Percentiles rank a stretch among this genome's conserved stretches.
Evolutionary conservation across 2,329 filamentous ascomycete species (phyloP).

Genomic region (Sordariomycetes sp.): DNA sequence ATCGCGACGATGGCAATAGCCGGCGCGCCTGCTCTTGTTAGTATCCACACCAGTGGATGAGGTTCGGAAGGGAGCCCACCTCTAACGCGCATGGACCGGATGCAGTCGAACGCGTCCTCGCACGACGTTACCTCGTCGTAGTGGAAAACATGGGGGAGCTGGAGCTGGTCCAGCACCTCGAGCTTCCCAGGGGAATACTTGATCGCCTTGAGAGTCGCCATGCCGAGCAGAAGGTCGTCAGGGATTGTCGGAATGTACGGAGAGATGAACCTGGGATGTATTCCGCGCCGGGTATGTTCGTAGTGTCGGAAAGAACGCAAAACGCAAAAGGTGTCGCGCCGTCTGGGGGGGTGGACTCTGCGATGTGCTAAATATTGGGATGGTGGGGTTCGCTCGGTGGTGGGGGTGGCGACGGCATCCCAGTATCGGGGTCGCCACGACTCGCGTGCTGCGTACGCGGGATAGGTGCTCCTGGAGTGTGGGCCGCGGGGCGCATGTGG

Average conservation of each 20-base stretch:
- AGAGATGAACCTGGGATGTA: neutral
- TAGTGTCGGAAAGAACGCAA: neutral
- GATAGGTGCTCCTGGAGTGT: neutral
- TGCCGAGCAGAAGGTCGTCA: conserved; percentile 11
- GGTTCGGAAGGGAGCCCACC: conserved; percentile 18
- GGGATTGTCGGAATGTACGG: neutral
- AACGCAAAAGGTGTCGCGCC: neutral
- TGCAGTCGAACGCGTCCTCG: conserved; percentile 70
- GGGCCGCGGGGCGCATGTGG: neutral
- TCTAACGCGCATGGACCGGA: conserved; percentile 65
- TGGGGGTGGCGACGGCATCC: neutral
- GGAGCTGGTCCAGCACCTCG: conserved; percentile 72
- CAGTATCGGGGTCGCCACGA: neutral
- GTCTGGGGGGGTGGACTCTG: neutral
- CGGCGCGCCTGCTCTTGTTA: conserved; percentile 40
- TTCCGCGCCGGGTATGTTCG: neutral
- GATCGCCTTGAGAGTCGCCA: conserved; percentile 61
- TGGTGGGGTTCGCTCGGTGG: neutral
- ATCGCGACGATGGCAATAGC: conserved; percentile 97
- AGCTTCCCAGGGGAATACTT: conserved; percentile 60
- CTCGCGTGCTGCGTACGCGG: neutral
- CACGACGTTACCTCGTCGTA: conserved; percentile 61
- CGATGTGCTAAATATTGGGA: neutral
- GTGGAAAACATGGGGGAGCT: conserved; percentile 65
- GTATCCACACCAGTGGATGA: neutral